Base-by-base conservation (phyloP, 805 yeast genomes). In the Wickerhamiella spandovensis region DNA sequence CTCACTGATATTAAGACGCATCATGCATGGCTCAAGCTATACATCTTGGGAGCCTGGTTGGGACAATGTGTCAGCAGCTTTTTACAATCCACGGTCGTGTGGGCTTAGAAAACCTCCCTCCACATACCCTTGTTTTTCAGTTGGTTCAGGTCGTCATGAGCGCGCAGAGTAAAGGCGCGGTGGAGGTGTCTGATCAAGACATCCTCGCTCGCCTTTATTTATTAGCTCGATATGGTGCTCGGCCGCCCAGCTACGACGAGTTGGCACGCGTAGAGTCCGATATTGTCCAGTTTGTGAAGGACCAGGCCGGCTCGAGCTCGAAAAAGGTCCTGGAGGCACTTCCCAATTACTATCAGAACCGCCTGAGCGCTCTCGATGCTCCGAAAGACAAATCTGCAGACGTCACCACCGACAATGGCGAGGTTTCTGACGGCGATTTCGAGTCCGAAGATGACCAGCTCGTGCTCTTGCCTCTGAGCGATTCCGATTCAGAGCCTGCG, bases 121-220 rank as follows among this genome's bases (percentile, higher is more conserved):
- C 12, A 8, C 12, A 28, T 9, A 28, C 32, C 32, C 32, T 28
- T 28, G 32, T 28, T 28, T 24, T 28, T 28, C 32, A 28, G 32
- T 28, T 17, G 20, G 20, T 4, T 17, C 39, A n/a, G 20, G 39
- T 17, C 20, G 39, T 15, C 7, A 35, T 35, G 39, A 35, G 39
- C 20, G 39, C 13, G 39, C 39, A 35, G 9, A 35, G n/a, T 35
- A 35, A 18, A 20, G 24, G 18, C 24, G n/a, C 43, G 24, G 24
- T 39, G 18, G 43, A 39, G 43, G 24, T 20, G 7, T 39, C 24
- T 18, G 24, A 39, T 8, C 13, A 39, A n/a, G 50, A 48, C 17
- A 18, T 28, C 30, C 67, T 82, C 22, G 72, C 82, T 1, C 84
- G 81, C 61, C 65, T 82, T 17, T 81, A 77, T 59, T 75, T 79